Conservation (phyloP, 495 filamentous ascomycete species). For the Daldinia vernicosa region DNA sequence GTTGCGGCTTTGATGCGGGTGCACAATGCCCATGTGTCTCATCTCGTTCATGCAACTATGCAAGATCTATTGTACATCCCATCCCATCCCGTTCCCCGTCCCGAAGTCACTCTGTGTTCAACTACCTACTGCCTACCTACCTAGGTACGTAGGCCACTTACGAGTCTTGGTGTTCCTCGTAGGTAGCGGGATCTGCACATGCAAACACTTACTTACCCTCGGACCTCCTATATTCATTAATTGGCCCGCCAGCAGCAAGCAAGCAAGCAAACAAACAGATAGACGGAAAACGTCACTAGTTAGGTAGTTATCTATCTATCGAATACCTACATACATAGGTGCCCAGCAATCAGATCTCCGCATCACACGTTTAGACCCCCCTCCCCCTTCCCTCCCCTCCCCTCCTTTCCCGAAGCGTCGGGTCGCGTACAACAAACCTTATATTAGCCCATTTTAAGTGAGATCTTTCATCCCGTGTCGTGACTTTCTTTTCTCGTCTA, state of each 20-base stretch:
- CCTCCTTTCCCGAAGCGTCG: slow-evolving; percentile 39
- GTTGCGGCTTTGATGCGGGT: slow-evolving; percentile 11
- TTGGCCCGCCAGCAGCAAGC: background rate
- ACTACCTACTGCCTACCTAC: background rate
- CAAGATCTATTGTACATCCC: slow-evolving; percentile 33
- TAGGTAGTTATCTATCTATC: too few species aligned
- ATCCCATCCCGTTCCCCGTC: background rate
- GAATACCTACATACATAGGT: too few species aligned
- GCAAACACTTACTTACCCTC: background rate
- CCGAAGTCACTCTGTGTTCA: background rate
- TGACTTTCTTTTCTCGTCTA: slow-evolving; percentile 18
- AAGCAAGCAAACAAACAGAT: slow-evolving; percentile 15
- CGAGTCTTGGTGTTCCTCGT: background rate
- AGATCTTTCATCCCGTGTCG: slow-evolving; percentile 20
- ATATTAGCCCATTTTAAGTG: slow-evolving; percentile 39
- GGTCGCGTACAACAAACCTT: slow-evolving; percentile 41
- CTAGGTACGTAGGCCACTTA: background rate
- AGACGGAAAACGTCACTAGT: slow-evolving; percentile 17
- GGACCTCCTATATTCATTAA: background rate
- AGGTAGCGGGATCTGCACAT: background rate
- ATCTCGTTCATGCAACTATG: slow-evolving; percentile 23
- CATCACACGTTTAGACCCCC: slow-evolving; percentile 32
- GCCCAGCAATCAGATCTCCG: slow-evolving; percentile 40
- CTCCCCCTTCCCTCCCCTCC: background rate
- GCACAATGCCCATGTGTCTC: slow-evolving; percentile 24